Percentiles rank a stretch among this genome's conserved stretches.
Evolutionary conservation across 345 rosid species (phyloP).

Genomic region (Heritiera fomes): DNA sequence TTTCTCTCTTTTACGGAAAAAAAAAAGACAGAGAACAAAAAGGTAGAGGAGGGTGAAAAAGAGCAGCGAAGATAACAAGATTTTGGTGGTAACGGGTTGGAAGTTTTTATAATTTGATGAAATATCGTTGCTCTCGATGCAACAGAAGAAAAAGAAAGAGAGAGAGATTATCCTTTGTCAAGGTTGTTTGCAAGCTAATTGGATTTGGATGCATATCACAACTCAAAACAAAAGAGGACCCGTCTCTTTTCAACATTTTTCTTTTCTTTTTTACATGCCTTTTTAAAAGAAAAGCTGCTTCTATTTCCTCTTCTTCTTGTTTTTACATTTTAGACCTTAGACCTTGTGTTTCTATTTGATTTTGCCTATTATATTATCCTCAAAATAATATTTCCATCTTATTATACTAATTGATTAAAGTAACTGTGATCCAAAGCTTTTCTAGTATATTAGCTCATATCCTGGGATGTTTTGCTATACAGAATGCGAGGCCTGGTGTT

Average conservation of each 20-base stretch:
- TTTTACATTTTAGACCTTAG: background rate
- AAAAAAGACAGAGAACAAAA: background rate
- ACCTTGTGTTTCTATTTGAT: background rate
- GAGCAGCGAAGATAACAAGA: conserved; percentile 39
- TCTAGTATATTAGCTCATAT: background rate
- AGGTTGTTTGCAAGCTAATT: conserved; percentile 28
- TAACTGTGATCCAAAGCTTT: background rate
- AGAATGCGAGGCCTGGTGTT: conserved; percentile 92
- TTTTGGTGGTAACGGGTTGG: conserved; percentile 26
- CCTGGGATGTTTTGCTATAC: conserved; percentile 19
- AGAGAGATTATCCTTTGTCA: conserved; percentile 39
- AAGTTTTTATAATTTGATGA: conserved; percentile 16
- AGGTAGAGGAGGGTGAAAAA: background rate
- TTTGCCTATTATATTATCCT: too few relatives aligned
- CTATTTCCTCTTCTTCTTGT: background rate
- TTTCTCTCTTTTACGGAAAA: background rate
- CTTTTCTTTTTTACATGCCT: background rate
- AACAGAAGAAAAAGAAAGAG: conserved; percentile 28
- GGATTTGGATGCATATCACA: background rate
- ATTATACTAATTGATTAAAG: background rate
- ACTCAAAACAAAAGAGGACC: background rate
- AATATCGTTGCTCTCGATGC: conserved; percentile 49
- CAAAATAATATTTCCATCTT: background rate
- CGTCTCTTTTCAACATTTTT: background rate
- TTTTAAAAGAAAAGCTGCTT: background rate